Conservation (phyloP, 2,329 filamentous ascomycete genomes). For the Orbilia javanica region DNA sequence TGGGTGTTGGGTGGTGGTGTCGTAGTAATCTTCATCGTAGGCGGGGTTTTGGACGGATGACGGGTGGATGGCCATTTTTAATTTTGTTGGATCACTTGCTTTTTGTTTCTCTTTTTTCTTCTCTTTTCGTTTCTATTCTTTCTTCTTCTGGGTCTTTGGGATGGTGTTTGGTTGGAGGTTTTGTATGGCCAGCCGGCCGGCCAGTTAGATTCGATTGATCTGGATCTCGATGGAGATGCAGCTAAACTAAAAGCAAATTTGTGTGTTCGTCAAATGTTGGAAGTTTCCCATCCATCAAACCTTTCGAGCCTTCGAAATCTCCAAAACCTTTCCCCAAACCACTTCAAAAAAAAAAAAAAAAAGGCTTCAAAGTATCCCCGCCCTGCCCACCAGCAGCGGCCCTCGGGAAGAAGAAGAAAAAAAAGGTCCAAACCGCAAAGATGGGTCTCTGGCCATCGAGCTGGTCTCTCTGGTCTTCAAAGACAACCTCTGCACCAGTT, state of each 20-base stretch:
- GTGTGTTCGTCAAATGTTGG: no score
- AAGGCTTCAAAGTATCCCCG: not conserved
- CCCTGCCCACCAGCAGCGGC: not conserved
- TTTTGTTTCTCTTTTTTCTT: not conserved
- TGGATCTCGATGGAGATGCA: no score
- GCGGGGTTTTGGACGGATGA: constrained; percentile 15
- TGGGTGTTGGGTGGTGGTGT: constrained; percentile 32
- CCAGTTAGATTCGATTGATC: no score
- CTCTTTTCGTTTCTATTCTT: not conserved
- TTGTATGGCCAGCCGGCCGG: no score
- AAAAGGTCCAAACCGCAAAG: constrained; percentile 32
- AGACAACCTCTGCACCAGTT: not conserved
- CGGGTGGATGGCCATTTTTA: constrained; percentile 35
- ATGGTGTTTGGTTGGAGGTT: no score
- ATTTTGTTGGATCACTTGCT: not conserved
- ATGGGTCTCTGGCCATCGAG: constrained; percentile 47
- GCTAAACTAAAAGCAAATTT: no score
- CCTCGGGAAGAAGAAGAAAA: not conserved
- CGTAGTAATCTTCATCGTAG: constrained; percentile 52
- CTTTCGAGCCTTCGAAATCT: not conserved
- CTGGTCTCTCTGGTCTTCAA: constrained; percentile 45
- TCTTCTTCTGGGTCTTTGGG: no score
- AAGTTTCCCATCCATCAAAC: no score
- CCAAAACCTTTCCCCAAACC: not conserved
- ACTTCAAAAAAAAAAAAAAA: no score